Percentiles rank a stretch among this genome's conserved stretches.
Conservation (phyloP, 2,329 filamentous ascomycete species). For the Alternaria burnsii region DNA sequence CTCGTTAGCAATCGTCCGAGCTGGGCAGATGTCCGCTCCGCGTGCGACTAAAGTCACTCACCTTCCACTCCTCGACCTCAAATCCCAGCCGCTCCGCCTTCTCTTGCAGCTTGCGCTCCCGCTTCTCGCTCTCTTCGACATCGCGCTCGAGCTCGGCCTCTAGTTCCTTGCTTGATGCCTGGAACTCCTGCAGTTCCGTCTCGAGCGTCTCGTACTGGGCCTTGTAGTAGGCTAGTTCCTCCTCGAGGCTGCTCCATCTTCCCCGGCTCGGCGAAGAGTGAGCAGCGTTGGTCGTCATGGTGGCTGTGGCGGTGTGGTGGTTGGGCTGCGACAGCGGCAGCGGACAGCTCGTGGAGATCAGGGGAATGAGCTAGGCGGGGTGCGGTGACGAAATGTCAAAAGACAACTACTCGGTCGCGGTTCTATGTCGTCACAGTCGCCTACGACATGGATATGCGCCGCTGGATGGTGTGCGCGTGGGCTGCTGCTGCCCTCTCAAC, state of each 20-base stretch:
- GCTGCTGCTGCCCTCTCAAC: constrained; percentile 27
- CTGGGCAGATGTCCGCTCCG: neutral
- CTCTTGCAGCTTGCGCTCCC: constrained; percentile 83
- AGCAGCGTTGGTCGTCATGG: constrained; percentile 28
- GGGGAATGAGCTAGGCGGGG: constrained; percentile 38
- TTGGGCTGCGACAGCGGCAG: constrained; percentile 28
- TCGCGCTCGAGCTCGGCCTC: constrained; percentile 96
- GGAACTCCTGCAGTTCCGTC: constrained; percentile 90
- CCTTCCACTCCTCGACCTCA: constrained; percentile 99
- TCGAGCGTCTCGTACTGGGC: constrained; percentile 92
- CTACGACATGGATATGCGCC: constrained; percentile 7
- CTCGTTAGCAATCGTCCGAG: constrained; percentile 9
- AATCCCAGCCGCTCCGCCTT: constrained; percentile 85
- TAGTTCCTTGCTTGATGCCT: constrained; percentile 90
- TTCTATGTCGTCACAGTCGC: constrained; percentile 11
- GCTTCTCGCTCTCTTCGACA: constrained; percentile 92
- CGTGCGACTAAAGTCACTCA: constrained; percentile 54
- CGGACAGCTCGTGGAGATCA: constrained; percentile 29
- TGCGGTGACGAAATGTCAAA: constrained; percentile 15
- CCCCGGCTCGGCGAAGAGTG: constrained; percentile 43
- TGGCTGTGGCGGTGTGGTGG: constrained; percentile 41
- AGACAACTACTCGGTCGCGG: constrained; percentile 6
- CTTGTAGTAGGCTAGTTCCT: constrained; percentile 94
- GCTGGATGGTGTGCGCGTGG: constrained; percentile 20
- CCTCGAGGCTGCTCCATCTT: constrained; percentile 61